phyloP scores from a whole-genome alignment of 768 basidiomycete species.

The Stropharia rugosoannulata region DNA sequence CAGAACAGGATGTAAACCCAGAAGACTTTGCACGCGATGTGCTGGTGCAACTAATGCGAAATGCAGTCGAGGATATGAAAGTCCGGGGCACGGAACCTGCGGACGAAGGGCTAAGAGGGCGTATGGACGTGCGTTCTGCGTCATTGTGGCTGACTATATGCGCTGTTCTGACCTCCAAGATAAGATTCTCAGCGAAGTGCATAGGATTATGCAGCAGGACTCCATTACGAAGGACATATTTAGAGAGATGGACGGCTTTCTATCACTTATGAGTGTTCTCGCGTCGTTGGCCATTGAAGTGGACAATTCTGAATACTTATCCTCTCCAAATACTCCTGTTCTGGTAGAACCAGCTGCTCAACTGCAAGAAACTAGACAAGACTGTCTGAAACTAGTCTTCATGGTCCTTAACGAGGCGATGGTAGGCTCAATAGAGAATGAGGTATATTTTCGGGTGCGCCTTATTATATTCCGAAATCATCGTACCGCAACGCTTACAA shows the following conservation, averaged over 20 bases:
- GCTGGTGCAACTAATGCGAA: slow-evolving; percentile 68
- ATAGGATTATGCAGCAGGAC: slow-evolving; percentile 66
- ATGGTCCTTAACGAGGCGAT: slow-evolving; percentile 65
- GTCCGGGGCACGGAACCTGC: slow-evolving; percentile 35
- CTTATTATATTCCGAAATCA: not conserved
- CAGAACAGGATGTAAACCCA: slow-evolving; percentile 47
- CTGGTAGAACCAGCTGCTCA: slow-evolving; percentile 8
- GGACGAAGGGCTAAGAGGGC: slow-evolving; percentile 30
- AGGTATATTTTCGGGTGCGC: slow-evolving; percentile 66
- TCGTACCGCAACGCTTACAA: not conserved
- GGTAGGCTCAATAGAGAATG: slow-evolving; percentile 52
- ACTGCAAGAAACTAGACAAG: slow-evolving; percentile 5
- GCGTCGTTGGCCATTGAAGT: slow-evolving; percentile 48
- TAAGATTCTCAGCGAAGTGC: slow-evolving; percentile 67
- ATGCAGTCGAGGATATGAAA: slow-evolving; percentile 70
- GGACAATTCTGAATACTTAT: not conserved
- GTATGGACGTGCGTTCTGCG: slow-evolving; percentile 49
- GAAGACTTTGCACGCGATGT: slow-evolving; percentile 78
- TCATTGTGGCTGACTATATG: not conserved
- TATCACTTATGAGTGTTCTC: slow-evolving; percentile 70
- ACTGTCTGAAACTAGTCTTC: slow-evolving; percentile 62
- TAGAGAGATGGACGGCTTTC: slow-evolving; percentile 79
- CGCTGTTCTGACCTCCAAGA: not conserved
- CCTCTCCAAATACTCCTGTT: not conserved
- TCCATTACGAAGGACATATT: slow-evolving; percentile 70